A percentile compares a stretch with the other conserved stretches of the same genome.
These are phyloP conservation scores for Moesziomyces parantarcticus DNA, from an alignment of 1,284 basidiomycete genomes.

Conservation along the genomic window DNA sequence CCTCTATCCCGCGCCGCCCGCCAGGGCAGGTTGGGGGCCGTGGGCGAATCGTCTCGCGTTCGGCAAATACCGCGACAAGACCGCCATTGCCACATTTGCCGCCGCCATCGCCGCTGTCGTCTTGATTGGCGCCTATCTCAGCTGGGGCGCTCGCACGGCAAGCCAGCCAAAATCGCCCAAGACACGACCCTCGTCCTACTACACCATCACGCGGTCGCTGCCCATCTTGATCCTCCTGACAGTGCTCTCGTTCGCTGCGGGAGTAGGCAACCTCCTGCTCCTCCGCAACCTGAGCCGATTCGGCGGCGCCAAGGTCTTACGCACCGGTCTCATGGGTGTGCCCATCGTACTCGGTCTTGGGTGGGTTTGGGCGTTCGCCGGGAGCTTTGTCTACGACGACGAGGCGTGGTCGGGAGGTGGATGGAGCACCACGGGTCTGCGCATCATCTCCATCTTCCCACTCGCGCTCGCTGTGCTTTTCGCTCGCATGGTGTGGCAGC, in stretches of 20 bases:
- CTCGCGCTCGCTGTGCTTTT: slow-evolving; percentile 78
- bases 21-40: slow-evolving; percentile 43
- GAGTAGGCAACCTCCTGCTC: slow-evolving; percentile 73
- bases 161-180: slow-evolving; percentile 47
- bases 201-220: slow-evolving; percentile 76
- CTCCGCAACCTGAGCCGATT: slow-evolving; percentile 50
- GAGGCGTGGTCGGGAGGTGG: slow-evolving; percentile 76
- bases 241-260: slow-evolving; percentile 81
- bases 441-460: slow-evolving; percentile 81
- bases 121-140: slow-evolving; percentile 45
- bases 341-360: slow-evolving; percentile 83
- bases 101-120: slow-evolving; percentile 37
- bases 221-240: slow-evolving; percentile 82
- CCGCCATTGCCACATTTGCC: slow-evolving; percentile 50
- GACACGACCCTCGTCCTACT: slow-evolving; percentile 70
- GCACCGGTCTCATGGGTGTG: slow-evolving; percentile 67
- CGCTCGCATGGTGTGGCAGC: slow-evolving; percentile 76
- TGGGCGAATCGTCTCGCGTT: slow-evolving; percentile 54
- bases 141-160: slow-evolving; percentile 35
- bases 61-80: slow-evolving; percentile 59
- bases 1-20: slow-evolving; percentile 45
- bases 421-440: slow-evolving; percentile 84
- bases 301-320: slow-evolving; percentile 52
- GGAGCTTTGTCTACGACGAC: slow-evolving; percentile 85
- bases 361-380: slow-evolving; percentile 86